Base-by-base conservation (phyloP, 345 rosid genomes). In the Anacardium occidentale region DNA sequence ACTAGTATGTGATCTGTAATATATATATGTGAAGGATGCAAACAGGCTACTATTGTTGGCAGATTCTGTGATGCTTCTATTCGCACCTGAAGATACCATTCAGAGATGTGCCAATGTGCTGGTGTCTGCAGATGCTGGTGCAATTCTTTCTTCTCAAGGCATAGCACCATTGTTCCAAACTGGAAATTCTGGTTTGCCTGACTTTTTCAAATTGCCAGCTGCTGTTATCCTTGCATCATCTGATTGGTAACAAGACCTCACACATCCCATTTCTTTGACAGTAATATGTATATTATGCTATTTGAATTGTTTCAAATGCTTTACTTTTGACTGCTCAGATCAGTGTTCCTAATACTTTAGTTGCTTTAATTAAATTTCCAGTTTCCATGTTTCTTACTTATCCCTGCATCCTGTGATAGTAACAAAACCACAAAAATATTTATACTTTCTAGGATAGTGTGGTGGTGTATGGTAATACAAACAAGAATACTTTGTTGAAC, bases 31-130 rank as follows among this genome's bases (percentile, higher is more conserved):
- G 42, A 40, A 29, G 54, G 62, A 44, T 48, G 61, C 66, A 47
- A 68, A 71, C 81, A 81, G 84, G 79, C 63, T 81, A 48, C 74
- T 78, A 21, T 53, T 64, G 55, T 78, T 75, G 48, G 67, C 73
- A 12, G 75, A 73, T 72, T 64, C 70, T 17, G 64, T 65, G 56
- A 54, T 72, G 59, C 77, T 81, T 51, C 18, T 81, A 59, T 78
- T 81, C 72, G 77, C 77, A 45, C 70, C 79, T 7, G 73, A 81
- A 32, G 74, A 64, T 69, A 48, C 54, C 57, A 65, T 78, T 68
- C 77, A 55, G 62, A 69, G 73, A 34, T 81, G 66, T 70, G 67
- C 72, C 52, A 71, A 69, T 75, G 29, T 45, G 22, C 69, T 78
- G 62, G 76, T 75, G 25, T 81, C 73, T 68, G 73, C 70, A 14